These are phyloP conservation scores for Phytophthora cryptogea DNA, from an alignment of 352 stramenopile genomes.

Conservation along the genomic window DNA sequence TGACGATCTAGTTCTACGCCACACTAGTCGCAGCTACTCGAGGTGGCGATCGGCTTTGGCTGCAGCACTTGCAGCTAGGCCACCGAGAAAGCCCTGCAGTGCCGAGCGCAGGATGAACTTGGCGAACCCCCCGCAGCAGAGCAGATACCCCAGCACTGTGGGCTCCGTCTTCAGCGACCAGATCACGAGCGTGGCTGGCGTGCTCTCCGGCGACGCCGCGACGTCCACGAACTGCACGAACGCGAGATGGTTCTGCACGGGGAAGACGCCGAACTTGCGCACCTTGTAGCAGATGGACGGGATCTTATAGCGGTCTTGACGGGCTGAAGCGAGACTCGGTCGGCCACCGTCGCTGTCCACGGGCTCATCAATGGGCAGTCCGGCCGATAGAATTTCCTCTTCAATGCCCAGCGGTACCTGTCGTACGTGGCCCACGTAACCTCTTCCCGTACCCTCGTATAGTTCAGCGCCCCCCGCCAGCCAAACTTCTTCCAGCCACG, in stretches of 20 bases:
- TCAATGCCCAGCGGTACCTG: conserved; percentile 51
- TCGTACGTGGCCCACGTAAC: conserved; percentile 60
- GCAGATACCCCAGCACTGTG: conserved; percentile 42
- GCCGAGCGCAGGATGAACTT: conserved; percentile 41
- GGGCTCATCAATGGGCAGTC: conserved; percentile 30
- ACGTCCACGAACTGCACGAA: conserved; percentile 72
- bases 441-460: conserved; percentile 51
- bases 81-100: conserved; percentile 37
- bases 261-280: conserved; percentile 52
- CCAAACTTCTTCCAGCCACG: conserved; percentile 66
- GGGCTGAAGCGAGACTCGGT: conserved; percentile 27
- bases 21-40: conserved; percentile 15
- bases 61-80: conserved; percentile 27
- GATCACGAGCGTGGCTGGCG: conserved; percentile 48
- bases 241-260: conserved; percentile 54
- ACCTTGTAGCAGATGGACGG: conserved; percentile 61
- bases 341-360: conserved; percentile 37
- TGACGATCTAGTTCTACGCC: not conserved
- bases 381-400: conserved; percentile 70
- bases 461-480: conserved; percentile 38
- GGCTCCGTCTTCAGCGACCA: conserved; percentile 57
- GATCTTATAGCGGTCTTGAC: conserved; percentile 39
- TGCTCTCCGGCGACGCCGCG: conserved; percentile 39
- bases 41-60: conserved; percentile 15
- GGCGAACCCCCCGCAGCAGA: conserved; percentile 50